Conservation (phyloP, 305 asterid species). For the Nicotiana rustica region DNA sequence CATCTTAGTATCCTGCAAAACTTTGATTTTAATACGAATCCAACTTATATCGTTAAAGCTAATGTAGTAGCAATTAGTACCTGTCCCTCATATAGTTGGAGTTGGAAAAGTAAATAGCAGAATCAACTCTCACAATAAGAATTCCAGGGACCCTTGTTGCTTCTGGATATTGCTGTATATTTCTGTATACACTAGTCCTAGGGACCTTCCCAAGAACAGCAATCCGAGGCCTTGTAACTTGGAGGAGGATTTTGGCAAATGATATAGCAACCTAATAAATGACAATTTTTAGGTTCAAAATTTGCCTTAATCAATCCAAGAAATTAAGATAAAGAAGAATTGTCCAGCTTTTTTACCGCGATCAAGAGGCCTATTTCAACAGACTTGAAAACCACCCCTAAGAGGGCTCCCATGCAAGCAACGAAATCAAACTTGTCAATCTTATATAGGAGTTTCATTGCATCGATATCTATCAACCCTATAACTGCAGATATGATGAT, state of each 20-base stretch:
- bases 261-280: slow-evolving; percentile 62
- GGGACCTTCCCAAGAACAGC: slow-evolving; percentile 81
- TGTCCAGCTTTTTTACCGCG: slow-evolving; percentile 52
- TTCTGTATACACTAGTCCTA: slow-evolving; percentile 71
- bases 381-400: slow-evolving; percentile 72
- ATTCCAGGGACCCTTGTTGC: slow-evolving; percentile 69
- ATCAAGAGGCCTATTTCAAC: slow-evolving; percentile 84
- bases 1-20: slow-evolving; percentile 67
- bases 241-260: slow-evolving; percentile 74
- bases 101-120: slow-evolving; percentile 87
- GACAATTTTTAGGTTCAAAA: slow-evolving; percentile 10
- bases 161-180: slow-evolving; percentile 79
- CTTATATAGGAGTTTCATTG: slow-evolving; percentile 74
- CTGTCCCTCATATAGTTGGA: slow-evolving; percentile 80
- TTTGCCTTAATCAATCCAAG: not conserved
- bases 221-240: slow-evolving; percentile 84
- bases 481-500: slow-evolving; percentile 80
- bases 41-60: not conserved
- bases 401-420: slow-evolving; percentile 87
- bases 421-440: slow-evolving; percentile 80
- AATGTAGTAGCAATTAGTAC: slow-evolving; percentile 39
- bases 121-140: slow-evolving; percentile 74
- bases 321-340: not conserved
- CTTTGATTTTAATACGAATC: not conserved
- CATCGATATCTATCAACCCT: slow-evolving; percentile 65